Conservation (phyloP, 2,329 filamentous ascomycete species). For the Fusarium tjaetaba region DNA sequence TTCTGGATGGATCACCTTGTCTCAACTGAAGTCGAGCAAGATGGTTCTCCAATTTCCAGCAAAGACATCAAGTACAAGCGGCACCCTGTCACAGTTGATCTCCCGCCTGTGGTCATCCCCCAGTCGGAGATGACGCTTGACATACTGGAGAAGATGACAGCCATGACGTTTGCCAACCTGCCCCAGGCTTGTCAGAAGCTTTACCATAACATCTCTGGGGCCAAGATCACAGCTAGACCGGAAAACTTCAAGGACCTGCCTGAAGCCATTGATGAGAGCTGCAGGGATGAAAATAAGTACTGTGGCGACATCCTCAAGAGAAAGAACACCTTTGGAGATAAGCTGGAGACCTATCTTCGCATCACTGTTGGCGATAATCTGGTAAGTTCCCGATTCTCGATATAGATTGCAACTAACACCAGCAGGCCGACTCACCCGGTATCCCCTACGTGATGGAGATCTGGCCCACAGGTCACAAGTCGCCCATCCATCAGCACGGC, state of each 20-base stretch:
- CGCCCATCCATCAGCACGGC: not conserved
- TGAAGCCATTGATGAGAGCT: not conserved
- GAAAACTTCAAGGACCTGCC: not conserved
- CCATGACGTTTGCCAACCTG: not conserved
- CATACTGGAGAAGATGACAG: not conserved
- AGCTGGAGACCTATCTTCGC: not conserved
- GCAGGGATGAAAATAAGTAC: rapidly evolving
- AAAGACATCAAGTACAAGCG: not conserved
- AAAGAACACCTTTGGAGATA: rapidly evolving
- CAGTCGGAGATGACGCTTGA: not conserved
- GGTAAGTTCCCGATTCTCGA: not conserved
- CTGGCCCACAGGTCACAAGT: not conserved
- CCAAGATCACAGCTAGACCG: not conserved
- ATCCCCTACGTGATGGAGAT: not conserved
- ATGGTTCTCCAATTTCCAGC: not conserved
- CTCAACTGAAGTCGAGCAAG: not conserved
- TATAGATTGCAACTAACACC: rapidly evolving
- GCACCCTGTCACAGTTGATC: not conserved
- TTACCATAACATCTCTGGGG: not conserved
- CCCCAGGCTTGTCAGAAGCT: not conserved
- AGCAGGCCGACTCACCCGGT: rapidly evolving
- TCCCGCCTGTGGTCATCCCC: not conserved
- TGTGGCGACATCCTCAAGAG: rapidly evolving
- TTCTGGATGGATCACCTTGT: not conserved
- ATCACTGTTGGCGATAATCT: not conserved